Conservation (phyloP, 1,139 yeast species). For the Wickerhamiella pararugosa region DNA sequence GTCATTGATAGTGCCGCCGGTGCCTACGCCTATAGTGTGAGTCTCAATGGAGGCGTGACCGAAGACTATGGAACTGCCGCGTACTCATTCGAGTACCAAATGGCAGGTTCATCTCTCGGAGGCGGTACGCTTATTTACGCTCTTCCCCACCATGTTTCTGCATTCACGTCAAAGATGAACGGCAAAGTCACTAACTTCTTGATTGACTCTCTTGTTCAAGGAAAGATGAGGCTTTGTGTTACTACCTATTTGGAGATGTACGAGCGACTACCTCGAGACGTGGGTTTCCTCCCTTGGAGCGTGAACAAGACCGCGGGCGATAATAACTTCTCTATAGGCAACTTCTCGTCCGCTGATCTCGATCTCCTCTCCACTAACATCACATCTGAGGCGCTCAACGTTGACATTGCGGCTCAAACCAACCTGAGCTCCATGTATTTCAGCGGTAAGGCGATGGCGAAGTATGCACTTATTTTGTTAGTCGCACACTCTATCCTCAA, state of each 20-base stretch:
- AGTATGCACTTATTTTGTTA: conserved; percentile 54
- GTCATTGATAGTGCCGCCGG: conserved; percentile 43
- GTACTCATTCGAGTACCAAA: conserved; percentile 37
- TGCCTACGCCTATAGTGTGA: conserved; percentile 33
- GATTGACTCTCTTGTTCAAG: conserved; percentile 50
- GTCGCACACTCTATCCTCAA: conserved; percentile 32
- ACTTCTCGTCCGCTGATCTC: conserved; percentile 35
- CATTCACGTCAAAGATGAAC: conserved; percentile 28
- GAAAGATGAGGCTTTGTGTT: conserved; percentile 41
- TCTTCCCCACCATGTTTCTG: conserved; percentile 54
- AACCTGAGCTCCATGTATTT: conserved; percentile 41
- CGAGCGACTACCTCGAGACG: conserved; percentile 40
- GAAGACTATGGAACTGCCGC: conserved; percentile 28
- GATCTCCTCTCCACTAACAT: conserved; percentile 37
- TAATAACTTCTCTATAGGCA: conserved; percentile 14
- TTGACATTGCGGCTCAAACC: conserved; percentile 39
- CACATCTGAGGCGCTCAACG: conserved; percentile 35
- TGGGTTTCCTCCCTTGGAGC: conserved; percentile 35
- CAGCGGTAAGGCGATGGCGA: conserved; percentile 58
- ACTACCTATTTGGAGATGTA: conserved; percentile 37
- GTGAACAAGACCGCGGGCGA: conserved; percentile 25
- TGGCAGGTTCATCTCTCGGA: conserved; percentile 39
- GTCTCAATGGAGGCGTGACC: conserved; percentile 27
- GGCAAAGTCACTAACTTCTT: conserved; percentile 33
- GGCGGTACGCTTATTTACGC: conserved; percentile 48